Percentiles rank a stretch among this genome's conserved stretches.
These are phyloP conservation scores for Daldinia sp. DNA, from an alignment of 2,329 filamentous ascomycete genomes.

Conservation along the genomic window DNA sequence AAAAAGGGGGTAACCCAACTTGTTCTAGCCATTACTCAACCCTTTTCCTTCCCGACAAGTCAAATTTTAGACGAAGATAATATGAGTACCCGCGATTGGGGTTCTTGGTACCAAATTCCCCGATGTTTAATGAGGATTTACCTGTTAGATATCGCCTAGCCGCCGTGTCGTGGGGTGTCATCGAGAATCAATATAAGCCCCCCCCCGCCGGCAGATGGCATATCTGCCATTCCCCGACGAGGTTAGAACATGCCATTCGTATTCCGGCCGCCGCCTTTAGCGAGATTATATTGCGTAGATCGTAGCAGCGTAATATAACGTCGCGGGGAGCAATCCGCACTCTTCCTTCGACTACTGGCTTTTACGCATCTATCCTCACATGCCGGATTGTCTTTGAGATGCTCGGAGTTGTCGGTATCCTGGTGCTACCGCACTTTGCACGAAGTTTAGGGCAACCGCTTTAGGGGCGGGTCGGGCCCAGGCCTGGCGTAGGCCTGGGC, in stretches of 20 bases:
- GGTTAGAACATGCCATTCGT: neutral
- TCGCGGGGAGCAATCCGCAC: neutral
- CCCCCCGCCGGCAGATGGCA: slow-evolving; percentile 24
- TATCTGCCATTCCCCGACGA: slow-evolving; percentile 7
- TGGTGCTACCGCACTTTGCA: slow-evolving; percentile 12
- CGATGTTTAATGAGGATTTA: slow-evolving; percentile 7
- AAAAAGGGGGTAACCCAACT: slow-evolving; percentile 22
- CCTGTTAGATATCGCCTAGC: neutral
- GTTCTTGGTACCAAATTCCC: neutral
- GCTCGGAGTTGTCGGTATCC: slow-evolving; percentile 1
- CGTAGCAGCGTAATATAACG: neutral
- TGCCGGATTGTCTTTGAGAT: neutral
- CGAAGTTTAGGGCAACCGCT: neutral
- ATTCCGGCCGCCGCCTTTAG: slow-evolving; percentile 22
- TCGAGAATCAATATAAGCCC: slow-evolving; percentile 18
- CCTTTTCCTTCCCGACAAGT: neutral
- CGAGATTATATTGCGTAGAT: neutral
- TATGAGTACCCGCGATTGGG: neutral
- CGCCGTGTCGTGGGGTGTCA: slow-evolving; percentile 25
- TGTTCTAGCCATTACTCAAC: neutral
- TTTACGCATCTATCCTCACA: slow-evolving; percentile 3
- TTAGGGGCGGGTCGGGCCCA: neutral
- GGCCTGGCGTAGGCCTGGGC: neutral
- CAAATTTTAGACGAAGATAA: neutral
- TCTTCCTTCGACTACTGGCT: neutral